Base-by-base conservation (phyloP, 202 grass and related monocot genomes). In the Zizania palustris region DNA sequence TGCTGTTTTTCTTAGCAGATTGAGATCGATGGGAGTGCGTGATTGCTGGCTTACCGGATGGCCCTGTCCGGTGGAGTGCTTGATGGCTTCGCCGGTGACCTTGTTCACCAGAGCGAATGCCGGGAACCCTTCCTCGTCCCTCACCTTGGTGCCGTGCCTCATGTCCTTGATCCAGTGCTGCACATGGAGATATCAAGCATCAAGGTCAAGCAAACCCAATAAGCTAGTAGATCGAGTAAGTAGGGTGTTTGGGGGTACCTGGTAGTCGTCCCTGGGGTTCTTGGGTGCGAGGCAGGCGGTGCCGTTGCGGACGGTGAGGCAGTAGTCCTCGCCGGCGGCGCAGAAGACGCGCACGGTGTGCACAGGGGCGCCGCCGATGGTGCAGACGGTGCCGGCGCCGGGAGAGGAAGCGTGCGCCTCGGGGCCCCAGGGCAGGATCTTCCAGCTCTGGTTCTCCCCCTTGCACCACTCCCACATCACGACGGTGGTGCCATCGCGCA, bases 81-180 rank as follows among this genome's bases (percentile, higher is more conserved):
- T 97, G 45, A 97, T 33, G 18, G 85, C 88, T 58, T 93, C 77
- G 3, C 93, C 88, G 58, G 93, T 97, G 20, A 72, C 88, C 77
- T 83, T 88, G 80, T 93, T 97, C 3, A 93, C 74, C 0, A 97
- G 73, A 4, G 65, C 85, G 37, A 97, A 97, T 0, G 88, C 88
- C 2, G 93, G 93, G 74, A 89, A 93, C 4, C 93, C 93, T 45
- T 97, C 93, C 71, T 93, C 90, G 80, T 97, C 93, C 50, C 78
- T 55, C 18, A 97, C 40, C 62, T 69, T 85, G 59, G 3, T 89
- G 81, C 88, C 85, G 77, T 82, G 85, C 55, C 90, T 80, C 90
- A 93, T 93, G 80, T 97, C 93, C 82, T 90, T 97, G 55, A 97
- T 69, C 93, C 93, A 97, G 77, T 97, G 90, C 93, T 93, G 18